These are phyloP conservation scores for Candida quercuum DNA, from an alignment of 805 yeast genomes.

Conservation along the genomic window DNA sequence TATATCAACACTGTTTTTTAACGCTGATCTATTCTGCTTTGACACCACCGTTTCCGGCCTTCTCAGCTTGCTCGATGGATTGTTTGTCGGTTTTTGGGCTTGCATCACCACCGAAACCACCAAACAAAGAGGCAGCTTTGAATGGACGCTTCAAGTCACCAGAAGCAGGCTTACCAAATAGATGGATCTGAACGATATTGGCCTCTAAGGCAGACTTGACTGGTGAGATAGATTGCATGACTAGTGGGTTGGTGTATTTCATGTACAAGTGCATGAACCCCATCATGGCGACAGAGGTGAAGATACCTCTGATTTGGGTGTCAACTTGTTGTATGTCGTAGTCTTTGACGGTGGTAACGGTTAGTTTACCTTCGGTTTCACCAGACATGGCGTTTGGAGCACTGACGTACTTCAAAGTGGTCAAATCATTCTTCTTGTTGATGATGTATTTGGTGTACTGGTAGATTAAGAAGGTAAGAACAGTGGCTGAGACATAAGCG, in stretches of 20 bases:
- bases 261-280: slow-evolving; percentile 96
- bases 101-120: slow-evolving; percentile 39
- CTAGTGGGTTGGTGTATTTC: slow-evolving; percentile 95
- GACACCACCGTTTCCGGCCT: slow-evolving; percentile 80
- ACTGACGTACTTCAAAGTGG: slow-evolving; percentile 86
- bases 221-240: slow-evolving; percentile 90
- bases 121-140: slow-evolving; percentile 79
- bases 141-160: slow-evolving; percentile 97
- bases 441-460: slow-evolving; percentile 57
- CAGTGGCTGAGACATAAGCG: slow-evolving; percentile 63
- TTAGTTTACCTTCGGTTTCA: slow-evolving; percentile 63
- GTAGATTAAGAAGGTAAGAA: slow-evolving; percentile 61
- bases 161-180: slow-evolving; percentile 73
- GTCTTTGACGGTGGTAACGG: slow-evolving; percentile 89
- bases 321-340: slow-evolving; percentile 89
- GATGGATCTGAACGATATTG: slow-evolving; percentile 86
- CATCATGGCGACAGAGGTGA: slow-evolving; percentile 93
- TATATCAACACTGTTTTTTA: neutral
- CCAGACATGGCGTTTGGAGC: slow-evolving; percentile 80
- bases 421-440: slow-evolving; percentile 75
- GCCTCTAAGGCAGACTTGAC: slow-evolving; percentile 86
- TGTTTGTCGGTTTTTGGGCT: slow-evolving; percentile 81
- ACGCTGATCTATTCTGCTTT: slow-evolving; percentile 32
- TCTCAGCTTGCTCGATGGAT: slow-evolving; percentile 78
- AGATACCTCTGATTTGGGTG: slow-evolving; percentile 71